Evolutionary conservation across 1,284 basidiomycete species (phyloP), one percentile per base, ranked within the genome.

Genomic region (Peniophora sp.): DNA sequence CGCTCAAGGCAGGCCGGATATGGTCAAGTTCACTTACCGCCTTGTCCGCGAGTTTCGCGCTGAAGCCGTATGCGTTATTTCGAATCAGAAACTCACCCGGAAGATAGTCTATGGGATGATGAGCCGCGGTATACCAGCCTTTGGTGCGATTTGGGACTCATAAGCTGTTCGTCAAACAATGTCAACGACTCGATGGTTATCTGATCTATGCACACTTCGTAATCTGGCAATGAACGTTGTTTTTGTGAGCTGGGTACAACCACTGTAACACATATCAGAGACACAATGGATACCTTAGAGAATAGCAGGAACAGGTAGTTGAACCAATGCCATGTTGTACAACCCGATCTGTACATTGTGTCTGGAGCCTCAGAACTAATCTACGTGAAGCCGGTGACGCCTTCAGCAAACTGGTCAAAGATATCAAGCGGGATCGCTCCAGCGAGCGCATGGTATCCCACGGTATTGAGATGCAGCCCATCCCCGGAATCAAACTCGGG

Each of bases 61-160:
- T 2, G 79, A 82, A 58, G 79, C 79, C 22, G 79, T 83, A 19
- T 74, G 73, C 52, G 69, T 82, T 43, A 81, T 82, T 49, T 81
- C 79, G n/a, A 81, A 83, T 61, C 77, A 77, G 59, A 78, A 73
- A 54, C 62, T 82, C 27, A 82, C 79, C 14, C 64, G 71, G 52
- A 81, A 81, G 62, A 69, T 82, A 14, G 78, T 81, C 24, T 81
- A 79, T 57, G 78, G 77, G n/a, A 77, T 78, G 75, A 74, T 72
- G 66, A 78, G 74, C 56, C 65, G 79, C 55, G 78, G 79, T 8
- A 78, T 82, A 48, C 76, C 79, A 19, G 78, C 79, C 2, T 81
- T 79, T 54, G 78, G 79, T 36, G 76, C 78, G 2, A 79, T 80
- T 50, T 81, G 77, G 73, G 78, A 79, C 59, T 70, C 69, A 22